These are phyloP conservation scores for Strigomonas culicis DNA, from an alignment of 208 protist species.

Conservation along the genomic window DNA sequence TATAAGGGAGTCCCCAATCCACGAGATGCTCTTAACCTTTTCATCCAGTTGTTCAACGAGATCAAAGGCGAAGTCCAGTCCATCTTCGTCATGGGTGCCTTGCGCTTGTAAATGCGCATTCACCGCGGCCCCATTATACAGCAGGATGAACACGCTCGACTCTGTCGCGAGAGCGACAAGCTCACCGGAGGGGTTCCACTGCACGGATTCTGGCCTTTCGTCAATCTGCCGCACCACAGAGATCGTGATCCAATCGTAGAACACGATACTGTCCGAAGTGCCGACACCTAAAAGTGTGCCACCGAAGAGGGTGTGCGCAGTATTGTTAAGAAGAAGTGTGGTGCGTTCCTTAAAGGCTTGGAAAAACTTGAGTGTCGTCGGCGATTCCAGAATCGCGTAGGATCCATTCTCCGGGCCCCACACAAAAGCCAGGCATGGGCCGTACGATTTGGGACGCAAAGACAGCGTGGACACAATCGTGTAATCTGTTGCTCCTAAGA, in stretches of 20 bases:
- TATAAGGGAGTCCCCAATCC: constrained; percentile 97
- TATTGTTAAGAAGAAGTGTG: constrained; percentile 59
- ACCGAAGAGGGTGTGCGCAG: constrained; percentile 77
- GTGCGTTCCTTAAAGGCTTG: constrained; percentile 96
- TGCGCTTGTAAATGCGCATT: constrained; percentile 53
- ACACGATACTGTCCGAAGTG: constrained; percentile 68
- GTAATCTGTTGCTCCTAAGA: constrained; percentile 97
- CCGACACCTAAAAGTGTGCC: constrained; percentile 91
- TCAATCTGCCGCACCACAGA: constrained; percentile 95
- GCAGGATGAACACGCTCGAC: constrained; percentile 93
- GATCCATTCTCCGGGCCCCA: constrained; percentile 89
- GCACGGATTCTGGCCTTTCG: constrained; percentile 80
- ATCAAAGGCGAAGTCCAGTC: constrained; percentile 96
- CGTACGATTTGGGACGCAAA: constrained; percentile 96
- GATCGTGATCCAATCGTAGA: constrained; percentile 97
- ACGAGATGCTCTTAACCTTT: constrained; percentile 88
- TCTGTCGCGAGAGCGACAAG: constrained; percentile 89
- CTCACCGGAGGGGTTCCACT: constrained; percentile 93
- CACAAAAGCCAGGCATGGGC: constrained; percentile 95
- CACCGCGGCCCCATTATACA: constrained; percentile 90
- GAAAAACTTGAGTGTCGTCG: constrained; percentile 92
- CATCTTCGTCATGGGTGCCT: constrained; percentile 76
- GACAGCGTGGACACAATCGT: constrained; percentile 97
- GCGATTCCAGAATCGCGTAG: constrained; percentile 93
- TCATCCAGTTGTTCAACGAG: constrained; percentile 93